These are phyloP conservation scores for Cordyceps cateniannulata DNA, from an alignment of 2,329 filamentous ascomycete species.

Conservation along the genomic window DNA sequence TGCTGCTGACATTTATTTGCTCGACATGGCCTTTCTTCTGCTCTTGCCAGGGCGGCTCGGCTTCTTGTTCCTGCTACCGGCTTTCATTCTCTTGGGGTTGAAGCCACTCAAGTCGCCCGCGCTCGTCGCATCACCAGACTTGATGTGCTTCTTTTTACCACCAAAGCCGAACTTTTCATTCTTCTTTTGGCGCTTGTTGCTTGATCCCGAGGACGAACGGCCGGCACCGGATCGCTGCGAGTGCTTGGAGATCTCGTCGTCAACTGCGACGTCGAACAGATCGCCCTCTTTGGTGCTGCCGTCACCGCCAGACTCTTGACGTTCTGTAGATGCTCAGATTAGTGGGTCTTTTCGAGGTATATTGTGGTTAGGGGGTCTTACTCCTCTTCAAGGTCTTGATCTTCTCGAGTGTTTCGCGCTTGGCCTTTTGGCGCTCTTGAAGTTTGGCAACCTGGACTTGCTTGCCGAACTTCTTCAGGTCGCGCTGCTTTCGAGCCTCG, in stretches of 20 bases:
- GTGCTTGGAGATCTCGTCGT: constrained; percentile 49
- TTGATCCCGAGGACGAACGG: constrained; percentile 34
- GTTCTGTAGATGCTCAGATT: constrained; percentile 55
- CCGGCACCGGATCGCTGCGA: constrained; percentile 32
- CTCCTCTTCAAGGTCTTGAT: constrained; percentile 93
- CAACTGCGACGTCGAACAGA: constrained; percentile 85
- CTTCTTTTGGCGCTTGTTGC: constrained; percentile 83
- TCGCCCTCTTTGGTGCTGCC: constrained; percentile 71
- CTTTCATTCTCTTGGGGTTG: constrained; percentile 80
- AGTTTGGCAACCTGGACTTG: constrained; percentile 94
- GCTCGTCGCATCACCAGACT: constrained; percentile 83
- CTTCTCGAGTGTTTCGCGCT: constrained; percentile 90
- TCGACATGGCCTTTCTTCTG: constrained; percentile 40
- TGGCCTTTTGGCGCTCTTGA: constrained; percentile 88
- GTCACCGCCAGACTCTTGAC: constrained; percentile 61
- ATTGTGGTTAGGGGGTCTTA: constrained; percentile 43
- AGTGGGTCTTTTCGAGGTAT: constrained; percentile 11
- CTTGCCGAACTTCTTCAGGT: constrained; percentile 99
- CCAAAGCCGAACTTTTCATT: constrained; percentile 92
- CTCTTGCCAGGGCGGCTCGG: constrained; percentile 42
- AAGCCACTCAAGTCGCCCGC: constrained; percentile 76
- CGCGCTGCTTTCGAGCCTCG: constrained; percentile 85
- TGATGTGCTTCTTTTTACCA: constrained; percentile 85
- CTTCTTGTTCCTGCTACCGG: constrained; percentile 29
- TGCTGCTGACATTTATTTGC: constrained; percentile 19